Evolutionary conservation across 257 asterid species (phyloP), one percentile per base, ranked within the genome.

Genomic region (Scutellaria barbata): DNA sequence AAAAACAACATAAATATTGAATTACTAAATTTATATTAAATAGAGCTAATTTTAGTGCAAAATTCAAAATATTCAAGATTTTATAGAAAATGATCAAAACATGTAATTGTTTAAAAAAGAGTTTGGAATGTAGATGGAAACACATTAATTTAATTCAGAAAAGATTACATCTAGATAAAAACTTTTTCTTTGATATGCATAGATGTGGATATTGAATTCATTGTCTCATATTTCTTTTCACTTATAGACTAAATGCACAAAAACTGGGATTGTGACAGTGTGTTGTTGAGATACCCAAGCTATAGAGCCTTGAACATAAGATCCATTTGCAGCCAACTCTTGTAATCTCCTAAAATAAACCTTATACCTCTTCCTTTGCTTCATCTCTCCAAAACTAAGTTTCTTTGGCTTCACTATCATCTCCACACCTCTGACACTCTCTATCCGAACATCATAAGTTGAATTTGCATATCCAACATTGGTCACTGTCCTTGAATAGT

Each of bases 401-500:
- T 16, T 12, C 18, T 14, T 20, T 0, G 83, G 86, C 20, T 33
- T 30, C 3, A 82, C 81, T 1, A 37, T n/a, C 56, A 81, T 11
- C 0, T 37, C 14, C 12, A 78, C 81, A 8, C 79, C 69, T 10
- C 35, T 66, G 18, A 72, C 54, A 9, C 17, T 47, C 25, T 52
- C 70, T 3, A 76, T 25, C 57, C n/a, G 14, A 8, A 61, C 80
- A 8, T 1, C 0, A 22, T 78, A 83, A 5, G n/a, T 48, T n/a
- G 83, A 72, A 0, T 67, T 47, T 8, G 83, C 80, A 16, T 75
- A 76, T 1, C 80, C 85, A 5, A 83, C 85, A 8, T 83, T 83
- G 3, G 80, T 83, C 30, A 80, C 87, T 3, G 80, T 84, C 71
- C 86, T 76, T 1, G 83, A 58, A 50, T 81, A 81, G 0, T 8